These are phyloP conservation scores for Pochonia chlamydosporia DNA, from an alignment of 2,329 filamentous ascomycete species.

Conservation along the genomic window DNA sequence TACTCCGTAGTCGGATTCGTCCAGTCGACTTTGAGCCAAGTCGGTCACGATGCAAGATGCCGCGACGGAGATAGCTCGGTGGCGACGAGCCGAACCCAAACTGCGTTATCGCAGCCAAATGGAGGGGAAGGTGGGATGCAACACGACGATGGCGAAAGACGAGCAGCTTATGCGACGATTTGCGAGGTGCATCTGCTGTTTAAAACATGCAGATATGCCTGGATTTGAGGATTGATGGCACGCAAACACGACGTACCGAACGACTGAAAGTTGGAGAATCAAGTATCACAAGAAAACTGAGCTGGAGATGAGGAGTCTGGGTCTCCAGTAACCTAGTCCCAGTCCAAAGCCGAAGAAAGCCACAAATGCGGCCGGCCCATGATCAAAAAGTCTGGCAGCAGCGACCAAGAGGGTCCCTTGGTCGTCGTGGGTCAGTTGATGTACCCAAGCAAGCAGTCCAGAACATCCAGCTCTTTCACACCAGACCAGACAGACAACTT, in stretches of 20 bases:
- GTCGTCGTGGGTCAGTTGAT: too few relatives aligned
- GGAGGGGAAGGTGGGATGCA: background rate
- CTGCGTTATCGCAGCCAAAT: background rate
- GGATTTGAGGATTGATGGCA: background rate
- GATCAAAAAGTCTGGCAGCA: background rate
- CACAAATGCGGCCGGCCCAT: background rate
- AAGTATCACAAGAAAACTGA: background rate
- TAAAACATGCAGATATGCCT: too few relatives aligned
- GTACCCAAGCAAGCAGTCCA: too few relatives aligned
- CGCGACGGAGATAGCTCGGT: background rate
- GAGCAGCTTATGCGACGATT: background rate
- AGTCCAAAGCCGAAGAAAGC: slow-evolving; percentile 11
- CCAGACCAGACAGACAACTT: too few relatives aligned
- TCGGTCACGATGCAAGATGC: background rate
- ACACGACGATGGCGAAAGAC: background rate
- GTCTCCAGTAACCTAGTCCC: background rate
- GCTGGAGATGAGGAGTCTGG: background rate
- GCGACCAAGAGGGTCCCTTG: background rate
- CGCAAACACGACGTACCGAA: background rate
- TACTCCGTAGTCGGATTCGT: slow-evolving; percentile 5
- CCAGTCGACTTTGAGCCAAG: background rate
- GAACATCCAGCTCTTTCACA: too few relatives aligned
- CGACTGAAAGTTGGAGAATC: background rate
- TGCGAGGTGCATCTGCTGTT: too few relatives aligned
- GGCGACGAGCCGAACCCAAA: background rate